Evolutionary conservation across 2,329 filamentous ascomycete species (phyloP).

Genomic region (Penicillium hordei): DNA sequence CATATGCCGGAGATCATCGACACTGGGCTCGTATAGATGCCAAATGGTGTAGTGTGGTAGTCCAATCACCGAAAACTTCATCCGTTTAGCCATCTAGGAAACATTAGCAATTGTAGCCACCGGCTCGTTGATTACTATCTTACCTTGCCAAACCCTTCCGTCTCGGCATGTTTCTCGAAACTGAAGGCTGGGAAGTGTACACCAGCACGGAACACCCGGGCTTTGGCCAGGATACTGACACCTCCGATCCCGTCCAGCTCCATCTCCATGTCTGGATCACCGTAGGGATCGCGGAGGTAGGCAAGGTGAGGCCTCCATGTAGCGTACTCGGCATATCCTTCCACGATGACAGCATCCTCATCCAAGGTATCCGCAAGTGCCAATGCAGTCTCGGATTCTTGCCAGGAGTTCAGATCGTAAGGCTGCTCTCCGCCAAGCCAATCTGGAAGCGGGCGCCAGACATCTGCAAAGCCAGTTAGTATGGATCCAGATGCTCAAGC

Average conservation of each 20-base stretch:
- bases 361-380: conserved; percentile 92
- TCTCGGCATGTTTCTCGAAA: conserved; percentile 98
- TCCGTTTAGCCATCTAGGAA: conserved; percentile 86
- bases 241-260: conserved; percentile 97
- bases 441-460: conserved; percentile 97
- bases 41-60: conserved; percentile 98
- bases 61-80: conserved; percentile 93
- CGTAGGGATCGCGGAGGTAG: conserved; percentile 93
- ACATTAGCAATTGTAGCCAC: conserved; percentile 17
- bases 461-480: conserved; percentile 58
- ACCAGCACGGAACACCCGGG: conserved; percentile 88
- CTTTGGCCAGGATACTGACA: conserved; percentile 95
- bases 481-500: background rate
- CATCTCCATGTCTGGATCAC: conserved; percentile 99
- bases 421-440: conserved; percentile 98
- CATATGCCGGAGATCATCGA: conserved; percentile 97
- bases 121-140: conserved; percentile 17
- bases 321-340: conserved; percentile 97
- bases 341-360: conserved; percentile 97
- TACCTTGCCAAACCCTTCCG: conserved; percentile 98
- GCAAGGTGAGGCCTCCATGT: conserved; percentile 97
- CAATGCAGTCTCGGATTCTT: conserved; percentile 95
- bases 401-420: conserved; percentile 98
- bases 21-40: conserved; percentile 99
- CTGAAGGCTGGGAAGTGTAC: conserved; percentile 98